Evolutionary conservation across 495 filamentous ascomycete species (phyloP), one percentile per base, ranked within the genome.

Genomic region (Oleoguttula mirabilis): DNA sequence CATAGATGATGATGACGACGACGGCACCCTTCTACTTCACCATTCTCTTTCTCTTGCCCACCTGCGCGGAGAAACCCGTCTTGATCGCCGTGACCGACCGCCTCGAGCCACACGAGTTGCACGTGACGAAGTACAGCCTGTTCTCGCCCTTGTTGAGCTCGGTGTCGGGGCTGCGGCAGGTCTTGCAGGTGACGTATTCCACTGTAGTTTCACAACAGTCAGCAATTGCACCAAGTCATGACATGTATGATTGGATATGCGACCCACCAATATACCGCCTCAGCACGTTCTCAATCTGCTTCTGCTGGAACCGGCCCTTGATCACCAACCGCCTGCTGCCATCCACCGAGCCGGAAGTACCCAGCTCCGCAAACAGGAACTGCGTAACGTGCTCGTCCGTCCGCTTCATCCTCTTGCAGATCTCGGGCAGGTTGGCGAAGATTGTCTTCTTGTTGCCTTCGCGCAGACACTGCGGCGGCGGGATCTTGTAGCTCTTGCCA

Each of bases 401-500:
- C 58, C 90, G 74, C 78, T 98, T 98, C 88, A 98, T 90, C 45
- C 84, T 73, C 67, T 83, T 83, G 66, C 77, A 82, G 51, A 93
- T 93, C 59, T 92, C 85, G 44, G 81, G 72, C 55, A 98, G 86
- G 68, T 98, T 98, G 65, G 90, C 90, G 60, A 95, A 98, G 55
- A 96, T 93, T 39, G 90, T 96, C 81, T 94, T 94, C 75, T 94
- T 94, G 76, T 96, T 96, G 61, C 90, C 90, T 84, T 98, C 92
- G 67, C 92, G 87, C 34, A 96, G 72, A 66, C 88, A 94, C 69
- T 98, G 92, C n/a, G 90, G 90, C 10, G 90, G 90, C 14, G 90
- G 92, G 55, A 98, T 98, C 73, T 95, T 95, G 72, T 98, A 98
- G 56, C 82, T 88, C 67, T 83, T 84, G 47, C 80, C 75, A 37